Base-by-base conservation (phyloP, 2,329 filamentous ascomycete species). In the Fusarium heterosporum region DNA sequence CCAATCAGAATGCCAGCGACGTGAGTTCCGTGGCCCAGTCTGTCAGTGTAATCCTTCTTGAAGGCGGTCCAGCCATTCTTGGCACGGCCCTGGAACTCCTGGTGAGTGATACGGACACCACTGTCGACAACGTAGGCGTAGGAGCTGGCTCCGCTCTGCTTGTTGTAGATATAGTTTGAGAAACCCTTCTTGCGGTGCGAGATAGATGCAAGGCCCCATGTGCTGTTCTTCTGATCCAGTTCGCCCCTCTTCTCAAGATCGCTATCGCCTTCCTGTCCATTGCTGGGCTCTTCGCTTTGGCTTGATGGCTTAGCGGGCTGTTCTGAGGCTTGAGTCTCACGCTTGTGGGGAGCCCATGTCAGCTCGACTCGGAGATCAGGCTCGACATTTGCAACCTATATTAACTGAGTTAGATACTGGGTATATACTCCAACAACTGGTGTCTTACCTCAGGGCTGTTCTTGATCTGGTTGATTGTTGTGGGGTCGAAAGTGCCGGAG, bases 51-150 rank as follows among this genome's bases (percentile, higher is more conserved):
- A 25, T 74, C 70, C 40, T 58, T 70, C 25, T 53, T 57, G 50
- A 68, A 77, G 12, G 69, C 72, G 25, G 70, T 74, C 61, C 55
- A 77, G 26, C 58, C 72, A 14, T 52, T 36, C 29, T 46, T 77
- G n/a, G 85, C 86, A 40, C 85, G 83, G 38, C 82, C 83, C 69
- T 81, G 78, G 66, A 85, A 87, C 73, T 87, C 82, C 36, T 73
- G 67, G 75, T 90, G 88, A 4, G 81, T 79, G 28, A 77, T 77
- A 39, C 78, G 78, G 69, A 90, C 85, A 69, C 88, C 88, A 8
- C 87, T 89, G 75, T 90, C 88, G 40, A 90, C 83, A n/a, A 90
- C 76, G 74, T 86, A 90, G 46, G 82, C 84, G 25, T 84, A 89
- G 65, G 85, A 85, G 30, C 81, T 82, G 50, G 54, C 29, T 3